These are phyloP conservation scores for Hypoxylon cercidicola DNA, from an alignment of 495 filamentous ascomycete species.

Conservation along the genomic window DNA sequence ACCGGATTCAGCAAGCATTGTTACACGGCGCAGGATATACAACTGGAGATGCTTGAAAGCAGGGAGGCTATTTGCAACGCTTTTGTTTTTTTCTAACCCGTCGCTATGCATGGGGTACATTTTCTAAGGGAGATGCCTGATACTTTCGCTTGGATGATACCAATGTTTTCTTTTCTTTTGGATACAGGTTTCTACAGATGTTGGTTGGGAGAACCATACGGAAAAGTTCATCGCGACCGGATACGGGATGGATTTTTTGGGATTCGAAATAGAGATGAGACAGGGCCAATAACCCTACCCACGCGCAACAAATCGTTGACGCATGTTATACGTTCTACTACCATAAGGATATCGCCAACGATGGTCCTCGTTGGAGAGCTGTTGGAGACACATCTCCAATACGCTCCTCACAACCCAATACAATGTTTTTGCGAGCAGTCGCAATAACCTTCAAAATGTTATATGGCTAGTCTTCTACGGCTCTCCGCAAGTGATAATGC, in stretches of 20 bases:
- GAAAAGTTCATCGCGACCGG: constrained; percentile 40
- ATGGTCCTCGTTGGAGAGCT: constrained; percentile 31
- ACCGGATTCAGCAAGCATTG: constrained; percentile 37
- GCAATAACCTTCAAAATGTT: constrained; percentile 35
- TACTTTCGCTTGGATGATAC: constrained; percentile 52
- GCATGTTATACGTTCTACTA: constrained; percentile 43
- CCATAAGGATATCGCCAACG: constrained; percentile 23
- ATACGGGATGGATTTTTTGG: constrained; percentile 36
- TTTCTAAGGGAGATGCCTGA: constrained; percentile 31
- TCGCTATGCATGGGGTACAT: constrained; percentile 37
- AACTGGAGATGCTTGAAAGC: constrained; percentile 37
- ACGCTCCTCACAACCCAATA: constrained; percentile 44
- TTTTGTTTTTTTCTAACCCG: constrained; percentile 43
- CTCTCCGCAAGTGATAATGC: constrained; percentile 20
- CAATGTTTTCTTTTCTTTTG: constrained; percentile 36
- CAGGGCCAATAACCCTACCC: constrained; percentile 38
- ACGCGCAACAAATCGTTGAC: constrained; percentile 33
- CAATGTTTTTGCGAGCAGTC: constrained; percentile 44
- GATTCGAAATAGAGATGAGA: constrained; percentile 39
- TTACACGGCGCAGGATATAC: constrained; percentile 44
- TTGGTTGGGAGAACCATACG: constrained; percentile 33
- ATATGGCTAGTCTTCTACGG: constrained; percentile 15
- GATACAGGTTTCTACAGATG: constrained; percentile 31
- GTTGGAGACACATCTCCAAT: constrained; percentile 32
- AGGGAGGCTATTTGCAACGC: constrained; percentile 33